phyloP scores from a whole-genome alignment of 2,329 filamentous ascomycete species.

The Pyrenochaeta sp. region DNA sequence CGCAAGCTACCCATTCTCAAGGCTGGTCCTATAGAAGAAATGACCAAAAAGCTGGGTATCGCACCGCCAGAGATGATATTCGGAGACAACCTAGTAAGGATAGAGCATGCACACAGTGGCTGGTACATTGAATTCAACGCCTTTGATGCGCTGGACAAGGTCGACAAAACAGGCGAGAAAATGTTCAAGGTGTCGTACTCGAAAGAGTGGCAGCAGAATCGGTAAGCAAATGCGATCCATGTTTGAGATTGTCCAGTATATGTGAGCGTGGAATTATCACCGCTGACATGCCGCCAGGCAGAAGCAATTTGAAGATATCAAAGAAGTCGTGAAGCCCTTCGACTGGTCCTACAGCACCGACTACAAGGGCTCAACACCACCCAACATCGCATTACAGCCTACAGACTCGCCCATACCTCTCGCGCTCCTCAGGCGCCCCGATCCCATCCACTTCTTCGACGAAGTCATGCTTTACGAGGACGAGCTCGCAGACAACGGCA shows the following conservation, averaged over 20 bases:
- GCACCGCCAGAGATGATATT: conserved; percentile 99
- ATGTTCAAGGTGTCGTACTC: conserved; percentile 97
- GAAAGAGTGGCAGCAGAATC: conserved; percentile 80
- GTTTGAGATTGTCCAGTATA: not conserved
- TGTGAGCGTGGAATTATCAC: not conserved
- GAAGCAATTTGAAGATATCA: conserved; percentile 84
- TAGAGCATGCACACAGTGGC: conserved; percentile 76
- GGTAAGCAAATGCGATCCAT: conserved; percentile 48
- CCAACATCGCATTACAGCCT: conserved; percentile 51
- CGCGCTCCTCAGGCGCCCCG: conserved; percentile 83
- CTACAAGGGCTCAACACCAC: conserved; percentile 75
- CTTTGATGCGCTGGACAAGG: conserved; percentile 84
- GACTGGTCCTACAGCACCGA: conserved; percentile 97
- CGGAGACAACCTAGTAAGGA: conserved; percentile 85
- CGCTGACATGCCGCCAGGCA: conserved; percentile 60
- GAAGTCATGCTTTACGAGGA: conserved; percentile 97
- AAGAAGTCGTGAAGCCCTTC: conserved; percentile 93
- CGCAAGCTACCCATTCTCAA: conserved; percentile 96
- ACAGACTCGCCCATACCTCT: conserved; percentile 75
- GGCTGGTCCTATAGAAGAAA: conserved; percentile 84
- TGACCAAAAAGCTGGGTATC: conserved; percentile 81
- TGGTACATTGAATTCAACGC: conserved; percentile 87
- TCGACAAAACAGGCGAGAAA: conserved; percentile 90
- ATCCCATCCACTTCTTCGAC: conserved; percentile 96
- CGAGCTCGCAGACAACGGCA: conserved; percentile 96